Conservation (phyloP, 2,329 filamentous ascomycete species). For the Xylaria sp. region DNA sequence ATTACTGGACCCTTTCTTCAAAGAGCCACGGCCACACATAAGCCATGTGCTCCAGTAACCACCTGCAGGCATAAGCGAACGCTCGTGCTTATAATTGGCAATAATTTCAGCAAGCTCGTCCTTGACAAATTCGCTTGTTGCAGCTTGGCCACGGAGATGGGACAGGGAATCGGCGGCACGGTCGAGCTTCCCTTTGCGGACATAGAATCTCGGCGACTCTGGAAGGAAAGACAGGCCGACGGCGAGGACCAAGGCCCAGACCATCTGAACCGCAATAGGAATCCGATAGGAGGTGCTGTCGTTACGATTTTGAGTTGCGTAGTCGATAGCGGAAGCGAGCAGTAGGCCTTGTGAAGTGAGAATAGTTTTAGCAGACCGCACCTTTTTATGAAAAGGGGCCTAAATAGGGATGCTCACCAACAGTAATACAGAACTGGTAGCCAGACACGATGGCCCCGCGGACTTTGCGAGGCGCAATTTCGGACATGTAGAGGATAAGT, state of each 20-base stretch:
- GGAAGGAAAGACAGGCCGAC: constrained; percentile 79
- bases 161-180: constrained; percentile 71
- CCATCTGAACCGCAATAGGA: constrained; percentile 81
- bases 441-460: constrained; percentile 82
- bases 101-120: constrained; percentile 85
- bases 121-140: constrained; percentile 79
- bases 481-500: constrained; percentile 88
- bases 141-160: constrained; percentile 78
- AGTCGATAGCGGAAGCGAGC: constrained; percentile 78
- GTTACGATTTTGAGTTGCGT: constrained; percentile 70
- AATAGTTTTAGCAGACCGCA: neutral
- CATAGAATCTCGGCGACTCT: constrained; percentile 86
- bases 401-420: constrained; percentile 59
- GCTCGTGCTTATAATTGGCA: constrained; percentile 89
- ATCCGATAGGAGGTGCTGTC: constrained; percentile 81
- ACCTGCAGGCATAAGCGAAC: constrained; percentile 71
- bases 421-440: constrained; percentile 86
- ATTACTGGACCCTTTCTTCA: constrained; percentile 72
- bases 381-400: neutral
- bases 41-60: constrained; percentile 76
- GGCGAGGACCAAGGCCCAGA: constrained; percentile 81
- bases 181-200: constrained; percentile 79
- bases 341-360: constrained; percentile 60
- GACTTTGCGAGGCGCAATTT: constrained; percentile 79
- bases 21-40: constrained; percentile 73